Percentiles rank a stretch among this genome's conserved stretches.
These are phyloP conservation scores for Malassezia brasiliensis DNA, from an alignment of 1,284 basidiomycete genomes.

Conservation along the genomic window DNA sequence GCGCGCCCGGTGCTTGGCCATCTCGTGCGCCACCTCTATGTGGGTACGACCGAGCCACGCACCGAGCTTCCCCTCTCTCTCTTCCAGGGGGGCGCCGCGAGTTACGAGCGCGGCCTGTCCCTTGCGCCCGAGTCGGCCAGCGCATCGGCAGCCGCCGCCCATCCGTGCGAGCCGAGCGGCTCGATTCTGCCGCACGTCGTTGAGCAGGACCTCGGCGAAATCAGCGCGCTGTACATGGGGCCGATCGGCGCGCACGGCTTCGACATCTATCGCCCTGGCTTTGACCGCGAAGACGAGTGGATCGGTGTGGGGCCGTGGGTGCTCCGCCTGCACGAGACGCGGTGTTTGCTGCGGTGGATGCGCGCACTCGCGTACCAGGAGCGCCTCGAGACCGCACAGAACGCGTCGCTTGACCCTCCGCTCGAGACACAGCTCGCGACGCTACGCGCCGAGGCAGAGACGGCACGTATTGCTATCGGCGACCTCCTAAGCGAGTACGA, in stretches of 20 bases:
- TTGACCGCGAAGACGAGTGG: not conserved
- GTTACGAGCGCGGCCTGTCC: not conserved
- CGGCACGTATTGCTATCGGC: not conserved
- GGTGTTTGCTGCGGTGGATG: constrained; percentile 1
- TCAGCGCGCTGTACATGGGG: not conserved
- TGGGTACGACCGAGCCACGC: not conserved
- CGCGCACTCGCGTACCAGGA: constrained; percentile 6
- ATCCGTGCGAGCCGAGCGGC: constrained; percentile 6
- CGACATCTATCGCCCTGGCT: constrained; percentile 1
- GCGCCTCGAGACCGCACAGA: constrained; percentile 1
- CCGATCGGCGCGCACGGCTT: constrained; percentile 3
- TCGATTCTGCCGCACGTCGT: constrained; percentile 3
- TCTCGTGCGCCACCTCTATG: not conserved
- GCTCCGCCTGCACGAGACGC: constrained; percentile 3
- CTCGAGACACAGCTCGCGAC: not conserved
- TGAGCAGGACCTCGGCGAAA: constrained; percentile 9
- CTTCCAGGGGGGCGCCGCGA: not conserved
- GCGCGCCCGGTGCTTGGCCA: constrained; percentile 7
- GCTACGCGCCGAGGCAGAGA: not conserved
- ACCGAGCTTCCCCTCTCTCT: not conserved
- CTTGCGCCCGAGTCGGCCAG: not conserved
- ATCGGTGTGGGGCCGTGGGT: constrained; percentile 8
- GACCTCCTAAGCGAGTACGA: not conserved
- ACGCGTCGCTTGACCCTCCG: not conserved
- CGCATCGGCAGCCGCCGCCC: not conserved